Conservation (phyloP, 1,139 yeast species). For the Chernovozyma aurita region DNA sequence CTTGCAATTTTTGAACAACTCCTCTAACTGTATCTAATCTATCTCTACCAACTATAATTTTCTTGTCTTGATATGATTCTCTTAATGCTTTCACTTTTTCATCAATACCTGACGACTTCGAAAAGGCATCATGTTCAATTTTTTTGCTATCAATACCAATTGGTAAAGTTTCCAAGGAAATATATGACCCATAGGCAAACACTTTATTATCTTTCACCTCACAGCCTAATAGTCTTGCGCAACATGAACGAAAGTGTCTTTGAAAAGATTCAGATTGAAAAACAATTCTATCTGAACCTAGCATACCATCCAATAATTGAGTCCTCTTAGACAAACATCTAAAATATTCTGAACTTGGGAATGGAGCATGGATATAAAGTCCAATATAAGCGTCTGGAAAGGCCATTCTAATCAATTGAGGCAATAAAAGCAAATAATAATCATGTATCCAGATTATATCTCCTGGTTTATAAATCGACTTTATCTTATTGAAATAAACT, state of each 20-base stretch:
- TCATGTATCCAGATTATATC: conserved; percentile 96
- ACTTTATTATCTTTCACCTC: conserved; percentile 57
- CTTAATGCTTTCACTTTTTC: conserved; percentile 48
- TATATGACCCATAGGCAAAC: conserved; percentile 70
- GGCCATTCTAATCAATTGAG: conserved; percentile 80
- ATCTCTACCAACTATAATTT: conserved; percentile 80
- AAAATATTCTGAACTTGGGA: conserved; percentile 95
- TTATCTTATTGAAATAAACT: conserved; percentile 77
- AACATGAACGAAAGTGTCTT: conserved; percentile 85
- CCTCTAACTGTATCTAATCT: conserved; percentile 78
- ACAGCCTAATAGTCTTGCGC: conserved; percentile 76
- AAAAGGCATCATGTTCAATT: conserved; percentile 57
- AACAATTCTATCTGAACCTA: conserved; percentile 82
- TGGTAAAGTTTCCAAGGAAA: conserved; percentile 72
- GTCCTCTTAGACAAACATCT: conserved; percentile 81
- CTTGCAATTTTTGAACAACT: conserved; percentile 75
- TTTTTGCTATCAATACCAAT: conserved; percentile 77
- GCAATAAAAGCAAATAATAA: conserved; percentile 77
- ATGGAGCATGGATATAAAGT: conserved; percentile 81
- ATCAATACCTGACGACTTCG: conserved; percentile 21
- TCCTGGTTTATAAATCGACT: conserved; percentile 74
- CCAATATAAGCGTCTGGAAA: conserved; percentile 80
- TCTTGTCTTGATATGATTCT: conserved; percentile 67
- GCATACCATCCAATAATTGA: conserved; percentile 80
- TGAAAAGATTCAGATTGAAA: conserved; percentile 86